A percentile compares a stretch with the other conserved stretches of the same genome.
phyloP scores from a whole-genome alignment of 129 eudicot genomes.

The Tagetes patula region DNA sequence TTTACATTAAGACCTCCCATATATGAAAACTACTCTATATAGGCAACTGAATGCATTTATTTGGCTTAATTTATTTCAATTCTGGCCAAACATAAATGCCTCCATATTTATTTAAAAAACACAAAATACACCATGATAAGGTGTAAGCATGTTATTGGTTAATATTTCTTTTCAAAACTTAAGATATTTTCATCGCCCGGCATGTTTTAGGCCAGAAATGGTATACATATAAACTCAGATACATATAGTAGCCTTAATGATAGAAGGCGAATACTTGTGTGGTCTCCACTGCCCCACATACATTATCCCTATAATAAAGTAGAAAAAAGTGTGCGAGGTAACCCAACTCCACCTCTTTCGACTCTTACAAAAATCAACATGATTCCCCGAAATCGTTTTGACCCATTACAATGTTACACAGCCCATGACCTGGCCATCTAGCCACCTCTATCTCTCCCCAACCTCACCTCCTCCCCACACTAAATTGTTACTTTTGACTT shows the following conservation, averaged over 20 bases:
- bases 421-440: neutral
- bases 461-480: too few relatives aligned
- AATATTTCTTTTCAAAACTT: neutral
- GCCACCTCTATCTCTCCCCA: neutral
- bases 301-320: neutral
- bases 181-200: neutral
- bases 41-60: neutral
- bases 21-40: neutral
- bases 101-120: neutral
- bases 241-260: neutral
- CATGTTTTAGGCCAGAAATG: slow-evolving; percentile 1
- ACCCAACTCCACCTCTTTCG: neutral
- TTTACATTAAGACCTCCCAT: neutral
- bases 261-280: neutral
- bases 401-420: neutral
- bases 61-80: neutral
- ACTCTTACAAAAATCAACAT: neutral
- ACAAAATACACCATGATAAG: neutral
- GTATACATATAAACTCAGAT: neutral
- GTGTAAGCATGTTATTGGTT: neutral
- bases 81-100: neutral
- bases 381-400: neutral
- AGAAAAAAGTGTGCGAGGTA: neutral
- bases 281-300: neutral
- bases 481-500: slow-evolving; percentile 22